Percentiles rank a stretch among this genome's conserved stretches.
Conservation (phyloP, 129 eudicot species). For the Lactuca sativa region DNA sequence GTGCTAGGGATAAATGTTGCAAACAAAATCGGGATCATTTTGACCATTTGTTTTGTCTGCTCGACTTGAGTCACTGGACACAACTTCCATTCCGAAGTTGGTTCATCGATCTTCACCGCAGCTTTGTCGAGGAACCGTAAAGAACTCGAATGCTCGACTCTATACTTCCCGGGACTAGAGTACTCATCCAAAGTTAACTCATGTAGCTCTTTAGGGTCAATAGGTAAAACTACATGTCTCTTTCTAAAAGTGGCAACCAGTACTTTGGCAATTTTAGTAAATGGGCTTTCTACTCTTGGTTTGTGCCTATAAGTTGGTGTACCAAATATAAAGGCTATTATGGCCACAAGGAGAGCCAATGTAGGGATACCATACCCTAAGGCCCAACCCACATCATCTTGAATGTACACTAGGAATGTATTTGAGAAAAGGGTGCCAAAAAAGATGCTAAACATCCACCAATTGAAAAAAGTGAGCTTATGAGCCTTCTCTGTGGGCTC, state of each 20-base stretch:
- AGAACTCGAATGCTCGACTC: conserved; percentile 46
- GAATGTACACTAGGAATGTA: conserved; percentile 58
- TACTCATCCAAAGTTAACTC: conserved; percentile 52
- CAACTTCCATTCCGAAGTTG: conserved; percentile 37
- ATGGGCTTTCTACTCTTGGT: conserved; percentile 51
- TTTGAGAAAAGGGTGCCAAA: conserved; percentile 60
- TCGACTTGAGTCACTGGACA: conserved; percentile 69
- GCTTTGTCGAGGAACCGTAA: conserved; percentile 58
- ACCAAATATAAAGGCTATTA: conserved; percentile 45
- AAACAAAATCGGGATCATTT: conserved; percentile 48
- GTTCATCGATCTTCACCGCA: conserved; percentile 34
- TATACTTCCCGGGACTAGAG: conserved; percentile 38
- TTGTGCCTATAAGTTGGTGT: conserved; percentile 66
- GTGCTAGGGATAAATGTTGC: conserved; percentile 51
- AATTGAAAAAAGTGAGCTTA: conserved; percentile 69
- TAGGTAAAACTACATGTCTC: conserved; percentile 43
- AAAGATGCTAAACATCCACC: conserved; percentile 82
- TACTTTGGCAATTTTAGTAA: conserved; percentile 52
- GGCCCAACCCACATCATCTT: conserved; percentile 60
- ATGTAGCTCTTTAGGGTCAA: conserved; percentile 51
- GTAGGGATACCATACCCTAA: conserved; percentile 70
- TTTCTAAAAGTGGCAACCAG: conserved; percentile 55
- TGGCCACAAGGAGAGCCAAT: conserved; percentile 40
- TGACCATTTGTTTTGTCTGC: conserved; percentile 61
- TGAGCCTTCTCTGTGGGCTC: conserved; percentile 59